A percentile compares a stretch with the other conserved stretches of the same genome.
Conservation (phyloP, 441 rosid genomes). For the Mallotus japonicus region DNA sequence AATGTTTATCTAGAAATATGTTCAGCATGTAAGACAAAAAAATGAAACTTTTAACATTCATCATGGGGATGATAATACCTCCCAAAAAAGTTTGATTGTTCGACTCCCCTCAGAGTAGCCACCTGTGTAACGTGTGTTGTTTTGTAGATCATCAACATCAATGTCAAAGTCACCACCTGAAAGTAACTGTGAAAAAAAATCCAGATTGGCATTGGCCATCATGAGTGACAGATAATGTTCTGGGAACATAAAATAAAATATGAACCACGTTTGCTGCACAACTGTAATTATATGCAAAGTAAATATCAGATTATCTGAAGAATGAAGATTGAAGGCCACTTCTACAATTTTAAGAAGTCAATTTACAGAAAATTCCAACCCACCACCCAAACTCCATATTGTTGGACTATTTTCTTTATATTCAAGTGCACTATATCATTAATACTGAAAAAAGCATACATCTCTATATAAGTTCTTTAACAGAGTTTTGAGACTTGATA, state of each 20-base stretch:
- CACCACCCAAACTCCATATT: neutral
- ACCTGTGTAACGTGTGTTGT: conserved; percentile 82
- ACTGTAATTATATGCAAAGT: neutral
- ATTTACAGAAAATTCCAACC: neutral
- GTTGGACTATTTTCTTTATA: neutral
- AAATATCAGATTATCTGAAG: neutral
- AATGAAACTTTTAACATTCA: conserved; percentile 15
- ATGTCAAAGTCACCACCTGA: conserved; percentile 97
- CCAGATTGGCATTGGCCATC: conserved; percentile 23
- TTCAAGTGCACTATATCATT: neutral
- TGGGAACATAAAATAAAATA: neutral
- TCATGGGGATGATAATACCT: conserved; percentile 52
- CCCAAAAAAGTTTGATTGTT: conserved; percentile 91
- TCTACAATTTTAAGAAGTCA: neutral
- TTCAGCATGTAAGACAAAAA: neutral
- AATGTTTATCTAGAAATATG: neutral
- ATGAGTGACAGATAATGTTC: conserved; percentile 16
- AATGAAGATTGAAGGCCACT: neutral
- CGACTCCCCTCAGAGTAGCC: conserved; percentile 94
- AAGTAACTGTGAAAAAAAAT: conserved; percentile 63
- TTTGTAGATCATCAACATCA: conserved; percentile 85
- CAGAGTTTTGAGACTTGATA: too few relatives aligned
- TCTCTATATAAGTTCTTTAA: too few relatives aligned
- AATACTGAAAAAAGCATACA: too few relatives aligned
- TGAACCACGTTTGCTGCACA: neutral